phyloP scores from a whole-genome alignment of 2,329 filamentous ascomycete genomes.

The Harringtonia aguacate region DNA sequence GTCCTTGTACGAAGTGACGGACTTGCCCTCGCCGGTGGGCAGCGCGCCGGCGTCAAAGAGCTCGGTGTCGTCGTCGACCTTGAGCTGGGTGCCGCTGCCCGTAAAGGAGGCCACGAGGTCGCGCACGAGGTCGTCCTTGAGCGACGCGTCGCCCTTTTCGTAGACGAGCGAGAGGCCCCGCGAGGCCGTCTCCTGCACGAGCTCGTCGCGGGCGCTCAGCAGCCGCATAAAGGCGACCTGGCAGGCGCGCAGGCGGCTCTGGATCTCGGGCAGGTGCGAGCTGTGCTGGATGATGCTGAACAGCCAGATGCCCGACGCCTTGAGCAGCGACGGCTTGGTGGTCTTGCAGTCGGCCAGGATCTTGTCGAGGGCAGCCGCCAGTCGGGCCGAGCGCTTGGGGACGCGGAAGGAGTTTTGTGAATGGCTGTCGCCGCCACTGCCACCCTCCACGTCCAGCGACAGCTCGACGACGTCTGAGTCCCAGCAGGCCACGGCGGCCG shows the following conservation, averaged over 20 bases:
- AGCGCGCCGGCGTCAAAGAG: constrained; percentile 85
- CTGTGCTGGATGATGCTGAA: constrained; percentile 87
- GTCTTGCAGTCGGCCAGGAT: constrained; percentile 68
- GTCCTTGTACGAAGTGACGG: constrained; percentile 93
- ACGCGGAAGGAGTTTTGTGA: constrained; percentile 15
- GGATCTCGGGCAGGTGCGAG: constrained; percentile 65
- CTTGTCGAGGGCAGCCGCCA: constrained; percentile 54
- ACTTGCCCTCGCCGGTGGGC: constrained; percentile 79
- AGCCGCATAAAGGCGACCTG: constrained; percentile 84
- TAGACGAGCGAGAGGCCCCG: constrained; percentile 87
- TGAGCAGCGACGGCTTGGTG: constrained; percentile 80
- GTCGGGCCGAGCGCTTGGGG: constrained; percentile 25
- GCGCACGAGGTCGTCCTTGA: constrained; percentile 74
- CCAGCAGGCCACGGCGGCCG: constrained; percentile 70
- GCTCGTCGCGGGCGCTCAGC: constrained; percentile 77
- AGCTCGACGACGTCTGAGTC: constrained; percentile 68
- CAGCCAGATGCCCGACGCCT: constrained; percentile 91
- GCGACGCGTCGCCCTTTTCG: constrained; percentile 71
- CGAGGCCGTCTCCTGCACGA: constrained; percentile 92
- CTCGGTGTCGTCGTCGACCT: constrained; percentile 83
- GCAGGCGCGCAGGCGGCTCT: constrained; percentile 62
- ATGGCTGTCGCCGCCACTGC: constrained; percentile 19
- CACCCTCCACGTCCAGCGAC: constrained; percentile 61
- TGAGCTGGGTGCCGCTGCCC: constrained; percentile 61
- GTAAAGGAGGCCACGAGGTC: constrained; percentile 88